Conservation (phyloP, 108 stramenopile species). For the Conticribra weissflogii region DNA sequence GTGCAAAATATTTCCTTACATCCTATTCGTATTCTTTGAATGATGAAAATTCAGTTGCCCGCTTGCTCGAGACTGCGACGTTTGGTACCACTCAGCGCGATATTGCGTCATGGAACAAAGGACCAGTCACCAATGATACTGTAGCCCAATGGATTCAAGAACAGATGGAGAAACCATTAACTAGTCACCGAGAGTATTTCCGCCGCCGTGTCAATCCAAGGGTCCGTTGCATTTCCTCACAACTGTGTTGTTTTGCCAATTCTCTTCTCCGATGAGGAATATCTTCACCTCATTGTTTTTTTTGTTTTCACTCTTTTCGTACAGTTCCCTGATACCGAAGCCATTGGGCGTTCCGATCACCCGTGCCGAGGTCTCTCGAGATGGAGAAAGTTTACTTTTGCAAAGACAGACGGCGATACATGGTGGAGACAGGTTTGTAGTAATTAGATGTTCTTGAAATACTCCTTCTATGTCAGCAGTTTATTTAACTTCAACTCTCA, state of each 20-base stretch:
- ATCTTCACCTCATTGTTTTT: neutral
- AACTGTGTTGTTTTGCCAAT: no score
- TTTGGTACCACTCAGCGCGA: constrained; percentile 41
- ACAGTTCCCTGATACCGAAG: constrained; percentile 40
- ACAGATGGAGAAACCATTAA: constrained; percentile 28
- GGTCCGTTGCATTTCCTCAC: constrained; percentile 8
- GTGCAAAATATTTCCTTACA: constrained; percentile 22
- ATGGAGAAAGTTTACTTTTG: constrained; percentile 37
- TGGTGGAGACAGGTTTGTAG: no score
- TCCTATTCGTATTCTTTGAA: constrained; percentile 33
- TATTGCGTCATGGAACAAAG: constrained; percentile 30
- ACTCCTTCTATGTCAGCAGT: no score
- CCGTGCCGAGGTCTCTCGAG: constrained; percentile 28
- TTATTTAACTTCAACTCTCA: no score
- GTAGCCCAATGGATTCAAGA: constrained; percentile 35
- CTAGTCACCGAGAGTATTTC: constrained; percentile 35
- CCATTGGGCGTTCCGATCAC: constrained; percentile 37
- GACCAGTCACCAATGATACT: constrained; percentile 23
- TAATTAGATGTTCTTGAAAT: no score
- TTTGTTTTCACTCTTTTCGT: neutral
- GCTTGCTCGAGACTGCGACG: constrained; percentile 41
- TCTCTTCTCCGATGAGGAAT: no score
- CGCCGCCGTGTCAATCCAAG: constrained; percentile 42
- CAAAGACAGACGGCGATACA: constrained; percentile 34
- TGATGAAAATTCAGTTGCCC: constrained; percentile 21